Percentiles rank a stretch among this genome's conserved stretches.
phyloP scores from a whole-genome alignment of 352 stramenopile genomes.

The Thalassiosira oceanica region DNA sequence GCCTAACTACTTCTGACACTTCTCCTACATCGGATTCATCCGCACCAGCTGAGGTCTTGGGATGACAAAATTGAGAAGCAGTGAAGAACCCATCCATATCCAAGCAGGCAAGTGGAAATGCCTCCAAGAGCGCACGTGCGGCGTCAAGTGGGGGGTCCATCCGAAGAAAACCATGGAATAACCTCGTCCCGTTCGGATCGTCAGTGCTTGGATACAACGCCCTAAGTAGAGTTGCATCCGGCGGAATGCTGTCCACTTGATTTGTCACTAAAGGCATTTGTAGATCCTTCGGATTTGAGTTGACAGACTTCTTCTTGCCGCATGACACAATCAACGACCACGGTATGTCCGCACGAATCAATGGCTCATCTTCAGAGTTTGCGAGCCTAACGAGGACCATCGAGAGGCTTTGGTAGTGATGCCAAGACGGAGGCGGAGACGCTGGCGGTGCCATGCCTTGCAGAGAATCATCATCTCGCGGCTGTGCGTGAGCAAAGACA shows the following conservation, averaged over 20 bases:
- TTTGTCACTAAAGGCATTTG: neutral
- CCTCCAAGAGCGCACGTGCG: constrained; percentile 28
- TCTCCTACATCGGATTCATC: constrained; percentile 28
- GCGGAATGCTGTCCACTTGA: neutral
- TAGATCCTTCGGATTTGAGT: neutral
- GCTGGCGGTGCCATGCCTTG: neutral
- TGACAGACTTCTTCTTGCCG: neutral
- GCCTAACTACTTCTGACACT: constrained; percentile 37
- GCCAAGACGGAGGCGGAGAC: neutral
- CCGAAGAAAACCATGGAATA: constrained; percentile 35
- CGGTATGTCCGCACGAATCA: constrained; percentile 48
- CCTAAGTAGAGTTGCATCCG: constrained; percentile 4
- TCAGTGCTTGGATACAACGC: constrained; percentile 10
- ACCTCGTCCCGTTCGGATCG: constrained; percentile 21
- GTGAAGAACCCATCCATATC: constrained; percentile 55
- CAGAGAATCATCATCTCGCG: neutral
- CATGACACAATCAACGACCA: constrained; percentile 34
- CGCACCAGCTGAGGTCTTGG: constrained; percentile 27
- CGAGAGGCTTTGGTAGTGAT: constrained; percentile 4
- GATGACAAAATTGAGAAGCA: constrained; percentile 43
- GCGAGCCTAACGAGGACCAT: constrained; percentile 28
- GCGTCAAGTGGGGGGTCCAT: constrained; percentile 42
- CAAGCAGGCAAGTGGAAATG: constrained; percentile 36
- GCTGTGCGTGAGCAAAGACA: neutral
- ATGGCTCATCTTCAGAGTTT: constrained; percentile 34